Percentiles rank a stretch among this genome's conserved stretches.
Evolutionary conservation across 495 filamentous ascomycete genomes (phyloP).

Genomic region (Neurospora discreta): DNA sequence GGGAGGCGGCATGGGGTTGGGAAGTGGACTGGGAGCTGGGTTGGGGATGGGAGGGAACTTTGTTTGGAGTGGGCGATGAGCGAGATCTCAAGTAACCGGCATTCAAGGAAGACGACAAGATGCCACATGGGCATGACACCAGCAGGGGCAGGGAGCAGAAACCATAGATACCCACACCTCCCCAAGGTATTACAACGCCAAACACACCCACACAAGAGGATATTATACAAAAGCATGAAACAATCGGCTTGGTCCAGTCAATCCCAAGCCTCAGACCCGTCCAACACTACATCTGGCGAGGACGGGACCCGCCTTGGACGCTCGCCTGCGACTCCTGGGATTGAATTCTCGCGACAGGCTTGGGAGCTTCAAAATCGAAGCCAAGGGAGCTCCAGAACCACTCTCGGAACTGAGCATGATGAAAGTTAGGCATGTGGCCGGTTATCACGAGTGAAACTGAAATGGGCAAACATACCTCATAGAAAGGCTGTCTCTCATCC

Average conservation of each 20-base stretch:
- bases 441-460: no score
- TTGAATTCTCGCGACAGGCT: background rate
- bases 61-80: constrained; percentile 45
- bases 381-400: constrained; percentile 17
- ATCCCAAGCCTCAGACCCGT: background rate
- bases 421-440: background rate
- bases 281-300: background rate
- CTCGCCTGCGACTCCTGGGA: background rate
- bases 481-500: constrained; percentile 48
- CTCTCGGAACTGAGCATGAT: constrained; percentile 13
- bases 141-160: background rate
- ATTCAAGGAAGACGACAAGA: background rate
- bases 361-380: background rate
- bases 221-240: background rate
- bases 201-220: background rate
- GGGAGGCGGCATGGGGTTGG: constrained; percentile 9
- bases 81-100: background rate
- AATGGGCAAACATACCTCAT: constrained; percentile 32
- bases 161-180: background rate
- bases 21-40: constrained; percentile 26
- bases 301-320: background rate
- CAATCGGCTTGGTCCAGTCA: background rate
- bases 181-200: background rate
- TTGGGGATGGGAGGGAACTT: constrained; percentile 45
- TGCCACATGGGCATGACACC: background rate